Conservation (phyloP, 768 basidiomycete species). For the Leccinum rimulosum region DNA sequence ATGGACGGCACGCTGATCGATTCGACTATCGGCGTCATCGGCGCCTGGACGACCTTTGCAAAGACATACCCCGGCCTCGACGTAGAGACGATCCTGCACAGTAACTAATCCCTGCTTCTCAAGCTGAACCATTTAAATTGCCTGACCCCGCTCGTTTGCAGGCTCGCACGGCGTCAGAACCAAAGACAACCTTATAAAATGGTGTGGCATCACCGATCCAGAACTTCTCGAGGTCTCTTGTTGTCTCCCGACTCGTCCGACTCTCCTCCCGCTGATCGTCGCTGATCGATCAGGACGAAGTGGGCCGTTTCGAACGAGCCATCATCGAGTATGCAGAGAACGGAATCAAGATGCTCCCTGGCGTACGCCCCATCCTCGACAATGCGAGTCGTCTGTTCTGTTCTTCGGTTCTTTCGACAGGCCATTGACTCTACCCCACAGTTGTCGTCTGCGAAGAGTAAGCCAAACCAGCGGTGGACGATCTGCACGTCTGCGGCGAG, state of each 20-base stretch:
- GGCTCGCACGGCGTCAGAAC: conserved; percentile 84
- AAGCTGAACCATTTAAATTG: too few relatives aligned
- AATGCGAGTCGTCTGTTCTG: conserved; percentile 38
- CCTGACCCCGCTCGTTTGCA: conserved; percentile 24
- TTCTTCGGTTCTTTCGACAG: neutral
- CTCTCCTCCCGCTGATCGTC: conserved; percentile 3
- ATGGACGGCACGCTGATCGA: conserved; percentile 86
- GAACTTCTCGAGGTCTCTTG: conserved; percentile 62
- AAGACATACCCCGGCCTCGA: conserved; percentile 66
- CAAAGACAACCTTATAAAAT: conserved; percentile 70
- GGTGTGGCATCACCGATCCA: conserved; percentile 67
- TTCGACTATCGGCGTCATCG: conserved; percentile 78
- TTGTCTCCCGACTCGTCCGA: neutral
- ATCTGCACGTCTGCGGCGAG: conserved; percentile 87
- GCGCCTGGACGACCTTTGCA: conserved; percentile 80
- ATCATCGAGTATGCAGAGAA: conserved; percentile 61
- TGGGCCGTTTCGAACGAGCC: conserved; percentile 74
- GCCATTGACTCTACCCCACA: conserved; percentile 15
- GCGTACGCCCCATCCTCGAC: conserved; percentile 57
- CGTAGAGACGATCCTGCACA: conserved; percentile 57
- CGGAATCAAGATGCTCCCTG: conserved; percentile 73
- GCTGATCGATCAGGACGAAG: conserved; percentile 50
- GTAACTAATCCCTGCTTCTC: conserved; percentile 37
- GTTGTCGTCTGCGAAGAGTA: conserved; percentile 27
- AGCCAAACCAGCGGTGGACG: conserved; percentile 72